phyloP scores from a whole-genome alignment of 2,329 filamentous ascomycete species.

The Penicillium expansum region DNA sequence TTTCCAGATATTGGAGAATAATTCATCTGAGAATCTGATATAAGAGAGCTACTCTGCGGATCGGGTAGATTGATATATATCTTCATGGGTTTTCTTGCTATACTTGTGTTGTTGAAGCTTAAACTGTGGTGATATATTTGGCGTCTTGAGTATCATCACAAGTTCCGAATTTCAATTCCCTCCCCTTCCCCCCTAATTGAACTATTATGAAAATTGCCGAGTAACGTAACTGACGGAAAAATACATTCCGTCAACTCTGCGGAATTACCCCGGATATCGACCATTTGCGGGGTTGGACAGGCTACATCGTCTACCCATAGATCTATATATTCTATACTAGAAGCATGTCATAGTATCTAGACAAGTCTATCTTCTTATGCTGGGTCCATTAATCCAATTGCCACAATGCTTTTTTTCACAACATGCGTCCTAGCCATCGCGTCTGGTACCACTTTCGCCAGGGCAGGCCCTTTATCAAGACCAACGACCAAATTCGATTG shows the following conservation, averaged over 20 bases:
- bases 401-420: not conserved
- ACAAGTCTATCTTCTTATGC: not conserved
- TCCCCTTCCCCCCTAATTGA: not conserved
- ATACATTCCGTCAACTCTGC: constrained; percentile 4
- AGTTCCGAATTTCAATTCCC: not conserved
- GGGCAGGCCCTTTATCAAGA: constrained; percentile 7
- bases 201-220: no score
- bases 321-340: constrained; percentile 1
- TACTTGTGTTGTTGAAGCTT: not conserved
- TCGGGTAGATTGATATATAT: not conserved
- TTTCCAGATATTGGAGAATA: no score
- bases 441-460: not conserved
- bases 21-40: not conserved
- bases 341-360: not conserved
- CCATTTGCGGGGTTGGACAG: constrained; percentile 15
- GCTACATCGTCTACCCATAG: not conserved
- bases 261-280: constrained; percentile 12
- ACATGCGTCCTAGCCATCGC: not conserved
- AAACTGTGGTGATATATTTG: not conserved
- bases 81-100: no score
- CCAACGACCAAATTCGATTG: constrained; percentile 15
- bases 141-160: not conserved
- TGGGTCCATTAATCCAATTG: not conserved
- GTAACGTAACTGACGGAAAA: constrained; percentile 10
- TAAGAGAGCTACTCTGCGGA: no score